These are phyloP conservation scores for Podospora australis DNA, from an alignment of 495 filamentous ascomycete genomes.

Conservation along the genomic window DNA sequence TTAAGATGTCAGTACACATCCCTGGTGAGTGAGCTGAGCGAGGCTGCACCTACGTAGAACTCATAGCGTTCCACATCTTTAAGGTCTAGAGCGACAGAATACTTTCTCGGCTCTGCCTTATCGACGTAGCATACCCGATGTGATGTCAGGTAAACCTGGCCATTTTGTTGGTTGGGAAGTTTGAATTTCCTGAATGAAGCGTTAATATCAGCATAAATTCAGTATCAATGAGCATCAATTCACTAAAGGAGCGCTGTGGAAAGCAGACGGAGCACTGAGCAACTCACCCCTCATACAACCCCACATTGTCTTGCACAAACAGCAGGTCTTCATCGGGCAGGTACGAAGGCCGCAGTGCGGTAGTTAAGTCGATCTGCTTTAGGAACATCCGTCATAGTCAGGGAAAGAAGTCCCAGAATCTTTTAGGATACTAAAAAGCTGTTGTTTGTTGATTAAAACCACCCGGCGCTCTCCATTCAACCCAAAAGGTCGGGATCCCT, in stretches of 20 bases:
- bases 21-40: background rate
- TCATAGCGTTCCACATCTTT: slow-evolving; percentile 89
- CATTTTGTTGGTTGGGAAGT: slow-evolving; percentile 88
- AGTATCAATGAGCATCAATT: too few relatives aligned
- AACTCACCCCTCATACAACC: slow-evolving; percentile 91
- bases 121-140: slow-evolving; percentile 95
- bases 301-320: slow-evolving; percentile 95
- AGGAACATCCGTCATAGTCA: slow-evolving; percentile 80
- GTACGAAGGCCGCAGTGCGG: slow-evolving; percentile 83
- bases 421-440: background rate
- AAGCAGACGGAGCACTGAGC: background rate
- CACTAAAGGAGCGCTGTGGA: background rate
- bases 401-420: slow-evolving; percentile 19
- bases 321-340: slow-evolving; percentile 84
- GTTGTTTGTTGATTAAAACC: too few relatives aligned
- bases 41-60: slow-evolving; percentile 61
- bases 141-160: slow-evolving; percentile 91
- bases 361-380: slow-evolving; percentile 89
- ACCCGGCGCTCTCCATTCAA: too few relatives aligned
- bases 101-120: slow-evolving; percentile 75
- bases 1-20: slow-evolving; percentile 13
- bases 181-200: slow-evolving; percentile 71
- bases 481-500: too few relatives aligned
- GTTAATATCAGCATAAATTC: slow-evolving; percentile 12
- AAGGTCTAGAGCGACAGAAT: slow-evolving; percentile 77